Conservation (phyloP, 208 protist genomes). For the Leishmania martiniquensis region DNA sequence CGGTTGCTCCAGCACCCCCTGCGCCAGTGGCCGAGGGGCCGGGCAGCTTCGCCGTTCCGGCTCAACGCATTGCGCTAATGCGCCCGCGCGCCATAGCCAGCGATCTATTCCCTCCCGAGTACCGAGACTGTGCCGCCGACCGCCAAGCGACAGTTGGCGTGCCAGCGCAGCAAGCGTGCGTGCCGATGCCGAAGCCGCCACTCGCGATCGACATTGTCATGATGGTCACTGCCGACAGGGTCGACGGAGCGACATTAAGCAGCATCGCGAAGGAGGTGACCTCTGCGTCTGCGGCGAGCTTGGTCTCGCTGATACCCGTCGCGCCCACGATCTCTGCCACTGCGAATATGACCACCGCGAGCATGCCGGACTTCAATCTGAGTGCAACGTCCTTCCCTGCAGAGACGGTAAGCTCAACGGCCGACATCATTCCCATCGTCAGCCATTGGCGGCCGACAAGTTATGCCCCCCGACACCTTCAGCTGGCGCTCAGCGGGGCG, state of each 20-base stretch:
- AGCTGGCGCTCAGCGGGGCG: constrained; percentile 3
- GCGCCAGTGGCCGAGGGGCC: not conserved
- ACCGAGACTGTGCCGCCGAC: not conserved
- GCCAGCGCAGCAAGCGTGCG: not conserved
- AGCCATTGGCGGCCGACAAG: not conserved
- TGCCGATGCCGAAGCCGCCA: constrained; percentile 19
- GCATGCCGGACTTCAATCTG: constrained; percentile 22
- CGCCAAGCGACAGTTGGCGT: not conserved
- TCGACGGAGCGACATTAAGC: not conserved
- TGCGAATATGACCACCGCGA: constrained; percentile 11
- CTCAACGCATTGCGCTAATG: constrained; percentile 4
- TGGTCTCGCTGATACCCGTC: not conserved
- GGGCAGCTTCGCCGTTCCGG: not conserved
- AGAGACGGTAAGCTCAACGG: constrained; percentile 12
- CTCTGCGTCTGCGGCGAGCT: constrained; percentile 6
- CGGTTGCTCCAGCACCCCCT: not conserved
- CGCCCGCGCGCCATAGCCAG: constrained; percentile 22
- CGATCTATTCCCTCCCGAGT: not conserved
- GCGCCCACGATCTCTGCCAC: not conserved
- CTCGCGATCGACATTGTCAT: constrained; percentile 19
- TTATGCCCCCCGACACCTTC: not conserved
- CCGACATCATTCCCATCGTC: not conserved
- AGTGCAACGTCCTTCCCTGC: constrained; percentile 14
- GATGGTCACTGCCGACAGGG: not conserved
- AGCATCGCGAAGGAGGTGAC: not conserved